Conservation (phyloP, 2,329 filamentous ascomycete species). For the Ascochyta pisi region DNA sequence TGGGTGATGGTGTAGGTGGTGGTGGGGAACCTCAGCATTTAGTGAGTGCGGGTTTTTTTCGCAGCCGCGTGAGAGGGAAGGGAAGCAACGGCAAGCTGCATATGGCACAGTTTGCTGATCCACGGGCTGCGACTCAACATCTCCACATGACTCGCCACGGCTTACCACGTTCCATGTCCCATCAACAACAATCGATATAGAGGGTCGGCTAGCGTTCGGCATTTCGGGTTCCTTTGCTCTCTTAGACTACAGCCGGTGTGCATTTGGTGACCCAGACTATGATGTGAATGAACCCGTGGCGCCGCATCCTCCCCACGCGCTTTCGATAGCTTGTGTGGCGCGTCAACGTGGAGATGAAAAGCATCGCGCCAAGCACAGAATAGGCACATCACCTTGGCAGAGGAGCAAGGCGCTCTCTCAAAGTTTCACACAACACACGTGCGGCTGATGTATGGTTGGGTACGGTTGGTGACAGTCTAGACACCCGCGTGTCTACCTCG, state of each 20-base stretch:
- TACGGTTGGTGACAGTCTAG: background rate
- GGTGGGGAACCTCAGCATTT: no score
- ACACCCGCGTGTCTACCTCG: constrained; percentile 1
- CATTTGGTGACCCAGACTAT: background rate
- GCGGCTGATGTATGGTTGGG: background rate
- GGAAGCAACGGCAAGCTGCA: constrained; percentile 8
- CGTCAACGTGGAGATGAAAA: constrained; percentile 5
- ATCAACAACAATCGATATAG: constrained; percentile 12
- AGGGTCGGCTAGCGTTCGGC: constrained; percentile 2
- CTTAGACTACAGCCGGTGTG: background rate
- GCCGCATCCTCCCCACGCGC: background rate
- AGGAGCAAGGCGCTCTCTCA: background rate
- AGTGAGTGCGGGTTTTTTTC: no score
- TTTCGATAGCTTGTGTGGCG: constrained; percentile 2
- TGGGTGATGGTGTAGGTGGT: no score
- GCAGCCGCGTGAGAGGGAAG: background rate
- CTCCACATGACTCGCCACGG: constrained; percentile 10
- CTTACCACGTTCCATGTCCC: background rate
- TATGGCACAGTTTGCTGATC: constrained; percentile 1
- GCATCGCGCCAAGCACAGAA: background rate
- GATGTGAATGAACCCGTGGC: constrained; percentile 2
- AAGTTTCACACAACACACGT: background rate
- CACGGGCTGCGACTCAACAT: constrained; percentile 5
- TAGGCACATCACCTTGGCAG: constrained; percentile 5
- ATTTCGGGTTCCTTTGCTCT: background rate